Base-by-base conservation (phyloP, 169 alveolate species). In the Plasmodium coatneyi region DNA sequence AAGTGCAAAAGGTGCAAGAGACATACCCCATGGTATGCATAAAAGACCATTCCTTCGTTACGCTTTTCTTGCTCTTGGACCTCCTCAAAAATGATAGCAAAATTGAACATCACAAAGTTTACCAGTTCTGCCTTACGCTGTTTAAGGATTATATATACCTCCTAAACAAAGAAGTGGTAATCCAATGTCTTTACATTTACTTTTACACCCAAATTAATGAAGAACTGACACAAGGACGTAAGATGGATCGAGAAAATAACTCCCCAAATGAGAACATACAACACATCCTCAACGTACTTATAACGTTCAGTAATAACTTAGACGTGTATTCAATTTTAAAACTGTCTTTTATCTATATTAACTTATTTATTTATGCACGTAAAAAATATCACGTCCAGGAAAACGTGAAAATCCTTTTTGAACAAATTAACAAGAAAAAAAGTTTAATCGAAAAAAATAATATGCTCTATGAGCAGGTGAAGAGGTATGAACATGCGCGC, bases 391-490 rank as follows among this genome's bases (percentile, higher is more conserved):
- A 80, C 34, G 80, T 91, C 25, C 14, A 91, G 16, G 92, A 91
- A 49, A 91, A 91, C 32, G 54, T 80, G 22, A 91, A 70, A 52
- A 49, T 91, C 4, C 91, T 91, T 91, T 80, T 91, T 66, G 80
- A 91, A 5, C 92, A 81, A 66, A 91, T 91, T 70, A 81, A 80
- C 79, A 91, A 80, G 60, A 91, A 91, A 80, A 80, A 91, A 91
- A 28, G 76, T 28, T 49, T 80, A 80, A 91, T 80, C 25, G 92
- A 80, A 81, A 66, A 91, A 70, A 91, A 91, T 91, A 71, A 91
- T 56, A 80, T 91, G 9, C 70, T 91, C 12, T 91, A 91, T 56
- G 95, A 91, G 41, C 92, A 91, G 71, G 70, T 91, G n/a, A 91
- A 76, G 52, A 91, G 30, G 19, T 80, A 70, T 41, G 92, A n/a